Evolutionary conservation across 106 monocot genomes (phyloP).

Genomic region (Xerophyta viscosa): DNA sequence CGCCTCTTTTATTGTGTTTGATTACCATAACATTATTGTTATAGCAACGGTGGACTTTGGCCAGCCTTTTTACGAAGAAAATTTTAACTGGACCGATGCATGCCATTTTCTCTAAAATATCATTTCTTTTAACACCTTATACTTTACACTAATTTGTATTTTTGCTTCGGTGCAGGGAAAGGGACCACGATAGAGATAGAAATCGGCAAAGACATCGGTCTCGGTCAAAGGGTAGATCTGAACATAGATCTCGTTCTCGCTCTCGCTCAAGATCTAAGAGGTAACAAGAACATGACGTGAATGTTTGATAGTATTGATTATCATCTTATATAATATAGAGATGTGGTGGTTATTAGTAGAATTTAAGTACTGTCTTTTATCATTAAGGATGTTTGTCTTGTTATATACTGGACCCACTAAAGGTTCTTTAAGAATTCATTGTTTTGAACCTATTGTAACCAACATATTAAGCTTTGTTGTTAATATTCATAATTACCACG

Average conservation of each 20-base stretch:
- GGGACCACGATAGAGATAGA: constrained; percentile 54
- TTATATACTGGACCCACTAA: too few relatives aligned
- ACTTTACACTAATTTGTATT: background rate
- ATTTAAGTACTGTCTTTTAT: too few relatives aligned
- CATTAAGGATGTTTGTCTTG: too few relatives aligned
- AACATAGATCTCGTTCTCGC: constrained; percentile 62
- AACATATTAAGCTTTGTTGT: too few relatives aligned
- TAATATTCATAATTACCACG: too few relatives aligned
- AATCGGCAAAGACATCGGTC: constrained; percentile 57
- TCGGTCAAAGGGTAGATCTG: constrained; percentile 42
- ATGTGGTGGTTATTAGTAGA: background rate
- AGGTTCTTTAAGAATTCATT: too few relatives aligned
- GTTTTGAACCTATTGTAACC: too few relatives aligned
- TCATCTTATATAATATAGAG: background rate
- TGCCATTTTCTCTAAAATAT: background rate
- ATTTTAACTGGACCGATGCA: background rate
- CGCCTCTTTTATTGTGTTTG: too few relatives aligned
- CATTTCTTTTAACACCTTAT: background rate
- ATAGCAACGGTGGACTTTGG: too few relatives aligned
- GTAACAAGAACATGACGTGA: constrained; percentile 13
- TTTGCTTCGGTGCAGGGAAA: constrained; percentile 26
- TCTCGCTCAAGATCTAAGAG: constrained; percentile 76
- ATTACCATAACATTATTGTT: too few relatives aligned
- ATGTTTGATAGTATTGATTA: background rate
- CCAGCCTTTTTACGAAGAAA: too few relatives aligned